phyloP scores from a whole-genome alignment of 2,329 filamentous ascomycete species.

The Neonectria magnoliae region DNA sequence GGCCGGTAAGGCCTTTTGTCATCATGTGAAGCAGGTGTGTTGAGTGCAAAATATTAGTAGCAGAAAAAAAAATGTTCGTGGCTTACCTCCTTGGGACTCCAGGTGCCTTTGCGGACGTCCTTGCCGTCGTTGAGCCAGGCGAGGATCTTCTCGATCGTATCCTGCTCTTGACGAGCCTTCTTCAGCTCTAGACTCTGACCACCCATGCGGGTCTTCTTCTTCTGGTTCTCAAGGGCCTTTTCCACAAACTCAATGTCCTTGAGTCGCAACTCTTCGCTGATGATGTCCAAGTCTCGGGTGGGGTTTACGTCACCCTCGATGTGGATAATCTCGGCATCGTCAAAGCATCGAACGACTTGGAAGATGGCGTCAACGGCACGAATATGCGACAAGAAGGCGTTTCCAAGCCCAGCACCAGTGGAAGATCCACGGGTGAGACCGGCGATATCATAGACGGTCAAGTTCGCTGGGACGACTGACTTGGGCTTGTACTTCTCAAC shows the following conservation, averaged over 20 bases:
- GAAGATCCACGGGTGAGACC: slow-evolving; percentile 95
- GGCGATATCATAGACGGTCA: slow-evolving; percentile 99
- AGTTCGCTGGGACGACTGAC: slow-evolving; percentile 93
- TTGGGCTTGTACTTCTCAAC: slow-evolving; percentile 98
- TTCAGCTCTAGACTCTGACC: slow-evolving; percentile 98
- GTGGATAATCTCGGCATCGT: slow-evolving; percentile 99
- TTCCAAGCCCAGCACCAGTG: slow-evolving; percentile 96
- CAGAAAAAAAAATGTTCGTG: slow-evolving; percentile 34
- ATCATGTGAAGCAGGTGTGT: slow-evolving; percentile 72
- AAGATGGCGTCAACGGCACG: slow-evolving; percentile 98
- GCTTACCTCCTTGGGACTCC: slow-evolving; percentile 94
- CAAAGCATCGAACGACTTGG: slow-evolving; percentile 96
- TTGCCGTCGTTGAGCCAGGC: slow-evolving; percentile 87
- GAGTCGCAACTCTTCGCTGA: slow-evolving; percentile 93
- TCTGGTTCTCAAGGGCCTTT: slow-evolving; percentile 90
- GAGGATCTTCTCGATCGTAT: slow-evolving; percentile 90
- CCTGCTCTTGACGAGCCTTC: slow-evolving; percentile 94
- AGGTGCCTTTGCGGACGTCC: slow-evolving; percentile 90
- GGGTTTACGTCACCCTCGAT: slow-evolving; percentile 99
- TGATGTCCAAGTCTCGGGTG: slow-evolving; percentile 92
- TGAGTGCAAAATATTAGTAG: slow-evolving; percentile 19
- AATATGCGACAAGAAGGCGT: slow-evolving; percentile 98
- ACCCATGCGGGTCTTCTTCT: slow-evolving; percentile 94
- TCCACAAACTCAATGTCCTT: slow-evolving; percentile 99
- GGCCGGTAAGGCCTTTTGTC: slow-evolving; percentile 93